Evolutionary conservation across 257 asterid genomes (phyloP).

Genomic region (Lantana camara): DNA sequence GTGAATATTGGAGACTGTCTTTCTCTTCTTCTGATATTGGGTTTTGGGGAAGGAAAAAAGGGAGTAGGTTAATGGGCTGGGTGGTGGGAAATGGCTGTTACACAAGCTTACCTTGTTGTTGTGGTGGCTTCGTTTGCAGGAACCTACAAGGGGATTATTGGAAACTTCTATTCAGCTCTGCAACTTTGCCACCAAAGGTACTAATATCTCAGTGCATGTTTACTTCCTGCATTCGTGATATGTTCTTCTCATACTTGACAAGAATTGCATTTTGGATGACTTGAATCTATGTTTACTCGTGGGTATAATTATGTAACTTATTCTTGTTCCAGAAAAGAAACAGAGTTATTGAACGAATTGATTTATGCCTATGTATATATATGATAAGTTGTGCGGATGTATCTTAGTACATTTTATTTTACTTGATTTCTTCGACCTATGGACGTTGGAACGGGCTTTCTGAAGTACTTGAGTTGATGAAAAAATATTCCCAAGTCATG

Average conservation of each 20-base stretch:
- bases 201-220: slow-evolving; percentile 4
- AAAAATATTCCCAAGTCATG: slow-evolving; percentile 4
- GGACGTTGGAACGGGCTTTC: background rate
- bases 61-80: background rate
- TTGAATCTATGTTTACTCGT: background rate
- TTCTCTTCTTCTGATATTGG: background rate
- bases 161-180: slow-evolving; percentile 47
- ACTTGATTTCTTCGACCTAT: background rate
- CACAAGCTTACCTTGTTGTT: background rate
- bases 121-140: slow-evolving; percentile 39
- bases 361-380: too few species aligned
- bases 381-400: background rate
- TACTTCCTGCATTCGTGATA: background rate
- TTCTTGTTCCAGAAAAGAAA: background rate
- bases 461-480: slow-evolving; percentile 17
- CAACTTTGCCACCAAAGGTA: slow-evolving; percentile 68
- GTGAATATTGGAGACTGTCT: background rate
- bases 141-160: slow-evolving; percentile 41
- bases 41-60: slow-evolving; percentile 9
- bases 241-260: slow-evolving; percentile 9
- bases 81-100: background rate
- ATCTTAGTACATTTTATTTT: background rate
- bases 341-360: too few species aligned
- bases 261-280: slow-evolving; percentile 6
- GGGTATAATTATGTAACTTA: background rate